Conservation (phyloP, 2,329 filamentous ascomycete species). For the Fusarium pseudoanthophilum region DNA sequence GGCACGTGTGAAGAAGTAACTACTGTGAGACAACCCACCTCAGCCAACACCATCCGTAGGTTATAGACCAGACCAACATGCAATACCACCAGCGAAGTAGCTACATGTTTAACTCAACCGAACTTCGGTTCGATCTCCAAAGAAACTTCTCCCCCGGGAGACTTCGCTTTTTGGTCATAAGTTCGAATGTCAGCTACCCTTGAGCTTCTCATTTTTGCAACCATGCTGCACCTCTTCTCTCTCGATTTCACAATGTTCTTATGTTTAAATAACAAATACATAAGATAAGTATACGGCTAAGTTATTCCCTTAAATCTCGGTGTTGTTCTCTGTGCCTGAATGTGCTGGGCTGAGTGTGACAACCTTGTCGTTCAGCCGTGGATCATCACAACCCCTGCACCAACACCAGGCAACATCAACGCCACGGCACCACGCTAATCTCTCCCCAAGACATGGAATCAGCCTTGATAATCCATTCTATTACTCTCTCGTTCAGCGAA, state of each 20-base stretch:
- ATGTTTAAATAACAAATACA: fast-evolving
- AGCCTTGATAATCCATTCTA: background rate
- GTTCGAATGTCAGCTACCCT: background rate
- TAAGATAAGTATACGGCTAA: fast-evolving
- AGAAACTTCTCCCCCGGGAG: background rate
- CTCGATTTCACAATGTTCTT: fast-evolving
- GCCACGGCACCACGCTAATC: background rate
- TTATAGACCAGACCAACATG: background rate
- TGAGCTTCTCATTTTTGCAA: background rate
- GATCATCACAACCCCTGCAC: background rate
- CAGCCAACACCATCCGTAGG: background rate
- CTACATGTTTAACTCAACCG: background rate
- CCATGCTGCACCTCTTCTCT: fast-evolving
- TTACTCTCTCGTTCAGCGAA: background rate
- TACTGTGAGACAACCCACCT: fast-evolving
- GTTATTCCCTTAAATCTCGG: fast-evolving
- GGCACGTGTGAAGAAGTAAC: too few species aligned
- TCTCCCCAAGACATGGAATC: background rate
- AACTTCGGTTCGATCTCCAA: background rate
- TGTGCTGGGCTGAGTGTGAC: background rate
- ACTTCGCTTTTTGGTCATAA: conserved; percentile 23
- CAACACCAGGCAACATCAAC: background rate
- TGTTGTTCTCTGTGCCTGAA: background rate
- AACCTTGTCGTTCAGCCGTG: background rate
- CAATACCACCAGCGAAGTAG: conserved; percentile 6